Evolutionary conservation across 225 moss, liverwort and hornwort genomes (phyloP).

Genomic region (Polytrichum formosum): DNA sequence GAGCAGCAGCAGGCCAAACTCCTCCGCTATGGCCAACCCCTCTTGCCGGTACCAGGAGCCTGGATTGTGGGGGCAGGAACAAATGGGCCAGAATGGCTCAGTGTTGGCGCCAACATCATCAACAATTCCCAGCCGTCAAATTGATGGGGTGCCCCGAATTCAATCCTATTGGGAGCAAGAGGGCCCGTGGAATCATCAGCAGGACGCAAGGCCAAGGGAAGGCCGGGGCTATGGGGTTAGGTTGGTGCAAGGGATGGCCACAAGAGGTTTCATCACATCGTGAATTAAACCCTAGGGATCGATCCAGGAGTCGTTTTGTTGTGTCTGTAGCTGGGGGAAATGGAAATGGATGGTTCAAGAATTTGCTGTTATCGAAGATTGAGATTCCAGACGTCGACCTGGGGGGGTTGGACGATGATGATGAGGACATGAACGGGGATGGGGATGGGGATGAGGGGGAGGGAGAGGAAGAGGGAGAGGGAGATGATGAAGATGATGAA

Average conservation of each 20-base stretch:
- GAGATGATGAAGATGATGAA: slow-evolving; percentile 8
- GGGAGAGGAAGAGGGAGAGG: neutral
- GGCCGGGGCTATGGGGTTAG: neutral
- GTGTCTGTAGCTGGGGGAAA: slow-evolving; percentile 14
- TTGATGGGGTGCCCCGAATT: too few species aligned
- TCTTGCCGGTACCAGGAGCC: too few species aligned
- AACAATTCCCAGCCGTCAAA: too few species aligned
- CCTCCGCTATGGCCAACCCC: too few species aligned
- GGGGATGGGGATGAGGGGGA: neutral
- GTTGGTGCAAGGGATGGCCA: neutral
- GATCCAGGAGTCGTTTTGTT: neutral
- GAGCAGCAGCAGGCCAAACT: too few species aligned
- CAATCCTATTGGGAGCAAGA: too few species aligned
- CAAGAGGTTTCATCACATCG: too few species aligned
- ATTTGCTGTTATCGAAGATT: slow-evolving; percentile 33
- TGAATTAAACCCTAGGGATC: slow-evolving; percentile 6
- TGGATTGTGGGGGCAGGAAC: too few species aligned
- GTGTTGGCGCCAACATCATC: too few species aligned
- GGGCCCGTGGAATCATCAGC: too few species aligned
- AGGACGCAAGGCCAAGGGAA: too few species aligned
- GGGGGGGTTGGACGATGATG: slow-evolving; percentile 8
- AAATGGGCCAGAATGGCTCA: too few species aligned
- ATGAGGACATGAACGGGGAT: slow-evolving; percentile 26
- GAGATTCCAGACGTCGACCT: slow-evolving; percentile 22
- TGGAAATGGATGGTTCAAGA: slow-evolving; percentile 27